Conservation (phyloP, 192 early-diverging fungal genomes). For the Phycomyces nitens region DNA sequence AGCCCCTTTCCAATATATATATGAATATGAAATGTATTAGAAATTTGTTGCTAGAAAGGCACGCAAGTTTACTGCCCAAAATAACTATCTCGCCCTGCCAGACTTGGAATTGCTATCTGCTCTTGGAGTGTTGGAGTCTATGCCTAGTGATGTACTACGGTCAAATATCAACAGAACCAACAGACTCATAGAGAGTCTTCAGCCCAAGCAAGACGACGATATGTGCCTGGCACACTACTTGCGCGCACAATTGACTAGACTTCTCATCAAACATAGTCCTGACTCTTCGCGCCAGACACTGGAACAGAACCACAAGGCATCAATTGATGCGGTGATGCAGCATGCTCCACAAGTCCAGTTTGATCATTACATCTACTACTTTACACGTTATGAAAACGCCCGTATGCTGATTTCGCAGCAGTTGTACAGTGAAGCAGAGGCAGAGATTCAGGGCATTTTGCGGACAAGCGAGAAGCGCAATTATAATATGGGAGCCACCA, state of each 20-base stretch:
- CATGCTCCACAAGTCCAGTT: constrained; percentile 49
- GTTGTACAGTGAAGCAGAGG: constrained; percentile 39
- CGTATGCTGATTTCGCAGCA: constrained; percentile 42
- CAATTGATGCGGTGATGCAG: constrained; percentile 45
- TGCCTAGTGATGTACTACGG: constrained; percentile 41
- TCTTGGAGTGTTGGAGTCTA: constrained; percentile 69
- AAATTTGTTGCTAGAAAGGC: constrained; percentile 90
- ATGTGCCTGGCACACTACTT: constrained; percentile 70
- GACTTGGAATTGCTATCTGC: constrained; percentile 74
- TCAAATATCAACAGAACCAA: constrained; percentile 12
- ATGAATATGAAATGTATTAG: constrained; percentile 10
- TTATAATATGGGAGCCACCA: constrained; percentile 22
- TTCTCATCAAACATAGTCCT: constrained; percentile 31
- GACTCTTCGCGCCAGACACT: background rate
- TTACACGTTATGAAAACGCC: constrained; percentile 58
- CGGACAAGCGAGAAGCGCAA: constrained; percentile 29
- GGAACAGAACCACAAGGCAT: constrained; percentile 6
- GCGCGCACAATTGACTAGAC: constrained; percentile 60
- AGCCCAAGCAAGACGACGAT: constrained; percentile 67
- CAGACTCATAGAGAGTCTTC: background rate
- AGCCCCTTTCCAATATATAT: constrained; percentile 35
- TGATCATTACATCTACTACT: constrained; percentile 63
- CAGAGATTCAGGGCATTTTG: constrained; percentile 51
- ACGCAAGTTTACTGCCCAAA: constrained; percentile 65
- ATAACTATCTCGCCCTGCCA: constrained; percentile 63